Evolutionary conservation across 345 rosid species (phyloP), one percentile per base, ranked within the genome.

Genomic region (Carallia brachiata): DNA sequence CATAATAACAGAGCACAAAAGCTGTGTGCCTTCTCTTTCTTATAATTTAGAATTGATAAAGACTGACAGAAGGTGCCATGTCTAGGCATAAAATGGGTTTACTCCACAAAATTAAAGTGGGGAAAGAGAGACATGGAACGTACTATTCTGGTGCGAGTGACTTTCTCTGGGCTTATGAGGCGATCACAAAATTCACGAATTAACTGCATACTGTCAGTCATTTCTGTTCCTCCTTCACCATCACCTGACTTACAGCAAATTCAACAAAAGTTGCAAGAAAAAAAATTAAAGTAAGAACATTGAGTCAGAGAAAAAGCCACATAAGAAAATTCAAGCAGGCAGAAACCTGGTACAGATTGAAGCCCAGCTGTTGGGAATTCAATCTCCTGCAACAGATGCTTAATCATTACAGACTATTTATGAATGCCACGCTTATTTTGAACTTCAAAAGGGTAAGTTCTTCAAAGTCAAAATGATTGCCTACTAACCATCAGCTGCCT

Each of bases 291-390:
- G 54, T 28, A 23, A 63, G 75, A 67, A 28, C 57, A 62, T 34
- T 18, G 54, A 67, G 57, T 10, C 16, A 60, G 8, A 17, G 12
- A 28, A 52, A 44, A 0, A 50, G 6, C 12, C 9, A n/a, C 58
- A 44, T 17, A 12, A 7, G 34, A 13, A 64, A 32, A 57, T 23
- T 55, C 23, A 39, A 52, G 7, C 36, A 17, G 62, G 66, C n/a
- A 63, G 61, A 60, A 23, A 92, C 96, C 98, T 82, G 97, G 92
- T 6, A 93, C 98, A 61, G 98, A 93, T 65, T 81, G 84, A 69
- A 93, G 90, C 72, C 98, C 98, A 68, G 94, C 87, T 50, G 98
- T 89, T 44, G 98, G 98, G 77, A 93, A 88, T 77, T 93, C 98
- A 66, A 93, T 87, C 85, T 93, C 98, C 98, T 93, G 91, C 60